Evolutionary conservation across 2,329 filamentous ascomycete species (phyloP).

Genomic region (Monosporascus cannonballus): DNA sequence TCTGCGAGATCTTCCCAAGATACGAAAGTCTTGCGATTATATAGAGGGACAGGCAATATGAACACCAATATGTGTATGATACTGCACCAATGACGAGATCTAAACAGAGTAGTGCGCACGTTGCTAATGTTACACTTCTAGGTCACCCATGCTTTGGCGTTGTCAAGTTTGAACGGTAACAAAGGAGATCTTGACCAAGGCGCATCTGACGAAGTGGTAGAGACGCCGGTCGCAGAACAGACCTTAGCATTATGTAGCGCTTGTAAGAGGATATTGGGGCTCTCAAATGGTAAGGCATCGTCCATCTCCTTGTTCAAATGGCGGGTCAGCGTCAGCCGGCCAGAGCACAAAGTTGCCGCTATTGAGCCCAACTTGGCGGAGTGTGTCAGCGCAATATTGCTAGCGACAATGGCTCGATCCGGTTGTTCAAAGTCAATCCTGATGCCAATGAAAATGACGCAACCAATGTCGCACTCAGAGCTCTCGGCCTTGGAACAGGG

Average conservation of each 20-base stretch:
- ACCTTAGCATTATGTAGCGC: slow-evolving; percentile 34
- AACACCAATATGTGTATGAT: slow-evolving; percentile 15
- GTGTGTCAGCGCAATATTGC: slow-evolving; percentile 47
- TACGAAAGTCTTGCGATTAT: slow-evolving; percentile 42
- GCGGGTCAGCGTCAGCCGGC: slow-evolving; percentile 40
- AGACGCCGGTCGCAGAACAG: neutral
- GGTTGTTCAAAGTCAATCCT: slow-evolving; percentile 53
- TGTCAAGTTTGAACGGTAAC: slow-evolving; percentile 1
- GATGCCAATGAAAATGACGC: slow-evolving; percentile 29
- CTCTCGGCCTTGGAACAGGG: neutral
- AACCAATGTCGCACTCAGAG: neutral
- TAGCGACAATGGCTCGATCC: slow-evolving; percentile 48
- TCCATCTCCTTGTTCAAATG: slow-evolving; percentile 53
- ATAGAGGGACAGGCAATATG: slow-evolving; percentile 38
- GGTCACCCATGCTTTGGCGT: slow-evolving; percentile 2
- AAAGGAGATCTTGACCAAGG: slow-evolving; percentile 6
- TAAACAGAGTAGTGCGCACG: slow-evolving; percentile 2
- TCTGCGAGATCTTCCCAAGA: slow-evolving; percentile 44
- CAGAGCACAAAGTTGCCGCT: slow-evolving; percentile 8
- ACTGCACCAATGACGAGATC: neutral
- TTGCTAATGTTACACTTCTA: slow-evolving; percentile 8
- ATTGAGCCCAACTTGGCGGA: slow-evolving; percentile 36
- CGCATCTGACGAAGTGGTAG: neutral
- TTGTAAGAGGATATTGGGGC: slow-evolving; percentile 42
- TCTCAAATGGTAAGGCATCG: slow-evolving; percentile 36